phyloP scores from a whole-genome alignment of 192 early-diverging fungal species.

The Lobosporangium transversale region DNA sequence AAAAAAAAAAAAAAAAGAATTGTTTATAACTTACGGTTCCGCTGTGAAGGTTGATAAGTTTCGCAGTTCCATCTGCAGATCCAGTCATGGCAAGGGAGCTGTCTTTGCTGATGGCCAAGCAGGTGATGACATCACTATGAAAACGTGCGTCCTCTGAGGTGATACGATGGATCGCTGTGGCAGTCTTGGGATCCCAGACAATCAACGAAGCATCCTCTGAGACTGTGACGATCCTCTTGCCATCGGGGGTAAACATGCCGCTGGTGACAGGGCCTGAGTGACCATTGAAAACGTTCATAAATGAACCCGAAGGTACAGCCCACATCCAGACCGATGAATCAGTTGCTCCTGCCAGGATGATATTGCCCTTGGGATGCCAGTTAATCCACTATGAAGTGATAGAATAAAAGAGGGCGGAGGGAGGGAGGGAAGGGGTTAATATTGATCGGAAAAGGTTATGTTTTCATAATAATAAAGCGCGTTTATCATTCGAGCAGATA shows the following conservation, averaged over 20 bases:
- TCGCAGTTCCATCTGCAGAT: conserved; percentile 78
- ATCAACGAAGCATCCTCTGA: conserved; percentile 86
- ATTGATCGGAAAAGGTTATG: too few relatives aligned
- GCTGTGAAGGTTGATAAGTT: conserved; percentile 78
- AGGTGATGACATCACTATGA: conserved; percentile 82
- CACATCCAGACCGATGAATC: conserved; percentile 99
- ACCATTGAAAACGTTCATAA: conserved; percentile 95
- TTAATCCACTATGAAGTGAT: conserved; percentile 78
- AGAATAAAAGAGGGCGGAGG: neutral
- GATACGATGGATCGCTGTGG: conserved; percentile 71
- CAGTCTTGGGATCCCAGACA: conserved; percentile 95
- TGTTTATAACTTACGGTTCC: conserved; percentile 68
- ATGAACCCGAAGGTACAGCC: conserved; percentile 85
- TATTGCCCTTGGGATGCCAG: conserved; percentile 96
- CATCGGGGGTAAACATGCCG: conserved; percentile 91
- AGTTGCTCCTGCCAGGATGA: conserved; percentile 86
- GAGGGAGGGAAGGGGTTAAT: too few relatives aligned
- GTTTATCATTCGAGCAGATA: neutral
- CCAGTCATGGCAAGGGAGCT: conserved; percentile 85
- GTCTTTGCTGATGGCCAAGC: conserved; percentile 78
- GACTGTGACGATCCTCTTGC: conserved; percentile 85
- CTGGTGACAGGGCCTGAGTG: conserved; percentile 86
- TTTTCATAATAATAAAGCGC: too few relatives aligned
- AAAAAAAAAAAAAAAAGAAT: too few relatives aligned
- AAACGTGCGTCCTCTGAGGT: conserved; percentile 81